Conservation (phyloP, 148 eudicot species). For the Mesembryanthemum crystallinum region DNA sequence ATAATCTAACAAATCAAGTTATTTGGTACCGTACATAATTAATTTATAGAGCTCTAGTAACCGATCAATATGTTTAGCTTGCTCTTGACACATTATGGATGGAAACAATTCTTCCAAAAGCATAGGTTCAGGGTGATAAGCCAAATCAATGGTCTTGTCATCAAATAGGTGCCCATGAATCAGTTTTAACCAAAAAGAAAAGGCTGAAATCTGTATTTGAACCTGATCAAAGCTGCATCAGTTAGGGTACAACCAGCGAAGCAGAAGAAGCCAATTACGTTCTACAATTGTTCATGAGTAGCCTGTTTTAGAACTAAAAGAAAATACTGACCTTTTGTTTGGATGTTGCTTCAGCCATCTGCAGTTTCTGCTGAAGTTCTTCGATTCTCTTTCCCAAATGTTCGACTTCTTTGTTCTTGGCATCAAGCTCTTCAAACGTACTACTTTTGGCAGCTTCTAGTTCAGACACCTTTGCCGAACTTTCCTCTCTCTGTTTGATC, state of each 20-base stretch:
- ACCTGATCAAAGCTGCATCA: background rate
- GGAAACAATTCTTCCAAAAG: no score
- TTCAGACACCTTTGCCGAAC: slow-evolving; percentile 50
- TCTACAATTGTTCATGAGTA: no score
- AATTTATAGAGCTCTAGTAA: no score
- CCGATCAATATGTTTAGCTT: no score
- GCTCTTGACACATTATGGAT: no score
- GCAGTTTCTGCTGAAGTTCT: slow-evolving; percentile 74
- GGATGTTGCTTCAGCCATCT: slow-evolving; percentile 41
- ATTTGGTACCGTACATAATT: background rate
- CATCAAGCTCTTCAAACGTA: slow-evolving; percentile 53
- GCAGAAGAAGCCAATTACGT: no score
- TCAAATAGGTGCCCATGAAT: no score
- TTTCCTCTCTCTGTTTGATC: slow-evolving; percentile 53
- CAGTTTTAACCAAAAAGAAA: no score
- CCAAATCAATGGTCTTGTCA: no score
- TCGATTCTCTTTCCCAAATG: slow-evolving; percentile 58
- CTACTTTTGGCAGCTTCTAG: slow-evolving; percentile 50
- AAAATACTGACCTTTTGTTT: slow-evolving; percentile 58
- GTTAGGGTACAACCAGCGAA: background rate
- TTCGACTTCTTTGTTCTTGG: slow-evolving; percentile 47
- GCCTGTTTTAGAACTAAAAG: background rate
- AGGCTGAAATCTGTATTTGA: no score
- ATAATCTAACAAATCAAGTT: background rate
- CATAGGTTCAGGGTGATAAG: no score